A percentile compares a stretch with the other conserved stretches of the same genome.
These are phyloP conservation scores for Westerdykella ornata DNA, from an alignment of 2,329 filamentous ascomycete genomes.

Conservation along the genomic window DNA sequence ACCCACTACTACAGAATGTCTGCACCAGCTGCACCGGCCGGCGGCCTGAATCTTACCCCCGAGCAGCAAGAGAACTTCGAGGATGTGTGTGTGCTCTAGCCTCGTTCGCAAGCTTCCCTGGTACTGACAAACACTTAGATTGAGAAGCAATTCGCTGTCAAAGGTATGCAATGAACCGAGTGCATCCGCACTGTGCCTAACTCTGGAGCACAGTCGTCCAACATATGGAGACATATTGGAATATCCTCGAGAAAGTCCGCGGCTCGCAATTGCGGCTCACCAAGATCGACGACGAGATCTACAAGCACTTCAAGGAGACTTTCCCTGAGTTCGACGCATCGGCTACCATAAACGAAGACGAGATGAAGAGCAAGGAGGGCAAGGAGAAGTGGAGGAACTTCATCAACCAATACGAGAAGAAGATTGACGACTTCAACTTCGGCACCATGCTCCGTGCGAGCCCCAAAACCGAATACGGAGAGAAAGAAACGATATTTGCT, in stretches of 20 bases:
- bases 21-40: conserved; percentile 20
- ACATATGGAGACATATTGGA: conserved; percentile 96
- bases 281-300: conserved; percentile 91
- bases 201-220: conserved; percentile 66
- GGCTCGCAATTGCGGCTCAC: conserved; percentile 87
- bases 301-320: conserved; percentile 75
- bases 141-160: conserved; percentile 98
- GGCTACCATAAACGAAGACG: conserved; percentile 74
- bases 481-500: conserved; percentile 86
- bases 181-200: conserved; percentile 14
- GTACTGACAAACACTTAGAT: conserved; percentile 61
- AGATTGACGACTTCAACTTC: conserved; percentile 95
- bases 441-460: conserved; percentile 82
- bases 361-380: conserved; percentile 95
- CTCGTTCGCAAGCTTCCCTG: neutral
- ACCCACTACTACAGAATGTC: conserved; percentile 24
- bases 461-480: conserved; percentile 74
- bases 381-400: conserved; percentile 95
- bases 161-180: conserved; percentile 52
- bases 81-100: conserved; percentile 49
- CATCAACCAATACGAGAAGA: conserved; percentile 89
- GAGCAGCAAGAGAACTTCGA: conserved; percentile 64
- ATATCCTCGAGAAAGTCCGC: conserved; percentile 81
- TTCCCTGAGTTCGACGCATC: conserved; percentile 91
- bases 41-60: conserved; percentile 12